Evolutionary conservation across 208 protist species (phyloP).

Genomic region (Trypanosoma boissoni): DNA sequence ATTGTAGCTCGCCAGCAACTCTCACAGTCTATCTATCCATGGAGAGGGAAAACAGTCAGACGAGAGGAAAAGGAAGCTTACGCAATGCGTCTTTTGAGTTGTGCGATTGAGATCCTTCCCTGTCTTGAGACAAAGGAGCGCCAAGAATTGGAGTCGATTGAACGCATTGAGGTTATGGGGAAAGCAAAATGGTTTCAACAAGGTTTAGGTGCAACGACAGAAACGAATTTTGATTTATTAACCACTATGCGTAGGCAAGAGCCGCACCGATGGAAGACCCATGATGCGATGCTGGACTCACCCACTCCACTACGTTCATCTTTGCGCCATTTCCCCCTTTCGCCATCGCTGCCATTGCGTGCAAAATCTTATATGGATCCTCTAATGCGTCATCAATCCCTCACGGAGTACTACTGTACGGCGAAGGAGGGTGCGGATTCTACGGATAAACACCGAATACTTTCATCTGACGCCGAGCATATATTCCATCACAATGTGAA

Average conservation of each 20-base stretch:
- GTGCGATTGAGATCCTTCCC: slow-evolving; percentile 10
- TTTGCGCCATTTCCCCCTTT: no score
- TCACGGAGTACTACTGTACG: no score
- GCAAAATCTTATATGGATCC: no score
- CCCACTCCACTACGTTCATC: no score
- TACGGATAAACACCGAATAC: no score
- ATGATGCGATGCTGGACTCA: no score
- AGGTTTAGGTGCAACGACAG: neutral
- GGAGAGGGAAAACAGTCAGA: neutral
- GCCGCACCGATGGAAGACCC: neutral
- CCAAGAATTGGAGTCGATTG: slow-evolving; percentile 9
- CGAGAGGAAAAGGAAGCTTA: slow-evolving; percentile 6
- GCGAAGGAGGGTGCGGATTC: no score
- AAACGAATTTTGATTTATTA: neutral
- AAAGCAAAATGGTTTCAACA: slow-evolving; percentile 12
- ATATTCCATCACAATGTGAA: no score
- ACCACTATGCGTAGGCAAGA: neutral
- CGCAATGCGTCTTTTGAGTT: slow-evolving; percentile 2
- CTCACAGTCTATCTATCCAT: neutral
- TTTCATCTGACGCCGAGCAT: no score
- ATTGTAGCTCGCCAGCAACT: slow-evolving; percentile 3
- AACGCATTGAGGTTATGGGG: slow-evolving; percentile 17
- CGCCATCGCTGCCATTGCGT: no score
- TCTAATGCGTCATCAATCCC: no score
- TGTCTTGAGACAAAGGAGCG: slow-evolving; percentile 13